Base-by-base conservation (phyloP, 345 rosid species). In the Boechera divaricarpa region DNA sequence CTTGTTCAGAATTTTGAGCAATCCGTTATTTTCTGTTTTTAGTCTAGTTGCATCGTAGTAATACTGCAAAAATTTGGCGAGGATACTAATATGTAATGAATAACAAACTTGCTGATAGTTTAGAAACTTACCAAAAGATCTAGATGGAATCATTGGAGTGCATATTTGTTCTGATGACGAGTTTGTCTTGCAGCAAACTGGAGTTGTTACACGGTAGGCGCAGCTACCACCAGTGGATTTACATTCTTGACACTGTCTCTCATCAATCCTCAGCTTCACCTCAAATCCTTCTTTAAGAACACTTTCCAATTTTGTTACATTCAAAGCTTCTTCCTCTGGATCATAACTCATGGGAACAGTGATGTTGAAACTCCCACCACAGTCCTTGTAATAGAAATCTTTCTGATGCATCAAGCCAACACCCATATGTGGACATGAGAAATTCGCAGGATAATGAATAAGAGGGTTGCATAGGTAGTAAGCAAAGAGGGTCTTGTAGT, bases 231-330 rank as follows among this genome's bases (percentile, higher is more conserved):
- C 24, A 0, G 11, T 18, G 2, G 35, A 8, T 2, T 1, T 0
- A 57, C 86, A 83, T 0, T 51, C 11, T 5, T 6, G 1, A 18
- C 85, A 85, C 9, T 3, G 63, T 63, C 1, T 3, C 1, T n/a
- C 26, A 31, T 70, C 38, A 24, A 75, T 9, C 56, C 5, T 80
- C 79, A 82, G 76, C 32, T 61, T 63, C 56, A 85, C 79, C 67
- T 75, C 33, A 3, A 86, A 79, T 36, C 84, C 87, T 42, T 28
- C 0, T 42, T 4, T 12, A 3, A 76, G 26, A 4, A 41, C 67
- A 35, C 5, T 9, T 69, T 5, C 51, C 7, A 64, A 16, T 12
- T 1, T 26, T 0, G 12, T 7, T 0, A 38, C 1, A 28, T 48
- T 32, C 45, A 33, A 5, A 4, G 2, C 15, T 1, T 1, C 4